phyloP scores from a whole-genome alignment of 352 stramenopile genomes.

The Phytopythium montanum region DNA sequence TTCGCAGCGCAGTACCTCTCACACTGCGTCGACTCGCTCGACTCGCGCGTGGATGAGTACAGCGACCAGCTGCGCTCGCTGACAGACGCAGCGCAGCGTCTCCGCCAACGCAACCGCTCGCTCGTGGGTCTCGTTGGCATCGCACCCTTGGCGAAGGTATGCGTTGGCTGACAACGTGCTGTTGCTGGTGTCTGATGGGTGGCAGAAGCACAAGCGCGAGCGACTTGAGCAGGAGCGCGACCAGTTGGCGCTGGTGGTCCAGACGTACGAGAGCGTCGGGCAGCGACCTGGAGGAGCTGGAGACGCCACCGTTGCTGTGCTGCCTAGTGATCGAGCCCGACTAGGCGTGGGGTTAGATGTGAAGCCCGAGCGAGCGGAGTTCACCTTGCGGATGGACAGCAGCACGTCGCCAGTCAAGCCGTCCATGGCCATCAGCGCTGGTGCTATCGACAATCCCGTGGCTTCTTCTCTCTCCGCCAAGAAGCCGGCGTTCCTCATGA shows the following conservation, averaged over 20 bases:
- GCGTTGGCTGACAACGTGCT: not conserved
- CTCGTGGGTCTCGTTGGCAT: slow-evolving; percentile 17
- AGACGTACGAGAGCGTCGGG: slow-evolving; percentile 48
- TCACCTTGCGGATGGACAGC: not conserved
- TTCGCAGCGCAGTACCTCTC: slow-evolving; percentile 70
- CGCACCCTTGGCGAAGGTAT: not conserved
- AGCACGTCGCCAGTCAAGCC: not conserved
- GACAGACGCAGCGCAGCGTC: slow-evolving; percentile 7
- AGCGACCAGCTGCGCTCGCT: slow-evolving; percentile 24
- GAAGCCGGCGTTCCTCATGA: slow-evolving; percentile 61
- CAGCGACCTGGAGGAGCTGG: not conserved
- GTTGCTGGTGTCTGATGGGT: not conserved
- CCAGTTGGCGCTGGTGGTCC: slow-evolving; percentile 48
- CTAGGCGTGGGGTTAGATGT: not conserved
- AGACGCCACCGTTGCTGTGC: not conserved
- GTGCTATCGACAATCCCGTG: not conserved
- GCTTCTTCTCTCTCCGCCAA: slow-evolving; percentile 23
- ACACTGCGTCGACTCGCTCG: slow-evolving; percentile 47
- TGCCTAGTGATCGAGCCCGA: slow-evolving; percentile 8
- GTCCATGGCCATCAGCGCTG: not conserved
- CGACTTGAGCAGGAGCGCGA: slow-evolving; percentile 46
- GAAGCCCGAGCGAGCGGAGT: not conserved
- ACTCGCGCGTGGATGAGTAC: slow-evolving; percentile 35
- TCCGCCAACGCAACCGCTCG: slow-evolving; percentile 22
- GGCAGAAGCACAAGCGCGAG: slow-evolving; percentile 31